phyloP scores from a whole-genome alignment of 441 rosid genomes.

The Euphorbia schlechtendalii region DNA sequence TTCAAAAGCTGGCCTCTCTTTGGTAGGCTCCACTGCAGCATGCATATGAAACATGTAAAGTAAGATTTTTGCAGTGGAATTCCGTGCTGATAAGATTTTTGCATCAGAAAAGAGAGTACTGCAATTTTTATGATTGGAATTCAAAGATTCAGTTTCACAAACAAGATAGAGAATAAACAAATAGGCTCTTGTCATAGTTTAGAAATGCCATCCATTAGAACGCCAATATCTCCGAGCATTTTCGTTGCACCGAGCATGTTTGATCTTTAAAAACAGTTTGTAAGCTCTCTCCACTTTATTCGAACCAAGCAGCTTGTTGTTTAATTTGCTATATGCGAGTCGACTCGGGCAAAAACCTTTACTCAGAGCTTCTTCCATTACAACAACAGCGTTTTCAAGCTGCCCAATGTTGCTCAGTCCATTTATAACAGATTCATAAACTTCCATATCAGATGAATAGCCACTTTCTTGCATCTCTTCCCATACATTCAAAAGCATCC shows the following conservation, averaged over 20 bases:
- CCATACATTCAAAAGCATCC: slow-evolving; percentile 73
- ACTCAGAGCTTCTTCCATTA: slow-evolving; percentile 72
- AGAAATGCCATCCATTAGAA: slow-evolving; percentile 91
- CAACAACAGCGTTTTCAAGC: slow-evolving; percentile 81
- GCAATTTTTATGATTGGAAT: no score
- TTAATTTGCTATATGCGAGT: slow-evolving; percentile 62
- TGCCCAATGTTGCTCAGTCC: slow-evolving; percentile 91
- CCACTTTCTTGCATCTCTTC: slow-evolving; percentile 81
- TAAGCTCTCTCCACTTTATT: slow-evolving; percentile 69
- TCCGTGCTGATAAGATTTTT: no score
- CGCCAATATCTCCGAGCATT: slow-evolving; percentile 75
- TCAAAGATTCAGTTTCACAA: no score
- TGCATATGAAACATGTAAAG: no score
- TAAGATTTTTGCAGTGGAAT: no score
- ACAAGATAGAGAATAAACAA: no score
- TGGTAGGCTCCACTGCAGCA: slow-evolving; percentile 30
- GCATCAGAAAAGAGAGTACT: no score
- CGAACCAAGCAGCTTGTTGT: slow-evolving; percentile 61
- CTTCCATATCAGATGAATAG: slow-evolving; percentile 55
- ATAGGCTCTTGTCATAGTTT: no score
- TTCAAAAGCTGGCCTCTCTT: slow-evolving; percentile 29
- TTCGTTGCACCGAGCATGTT: slow-evolving; percentile 54
- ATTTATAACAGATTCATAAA: slow-evolving; percentile 68
- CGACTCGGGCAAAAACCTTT: slow-evolving; percentile 88
- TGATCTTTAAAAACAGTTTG: slow-evolving; percentile 66